phyloP scores from a whole-genome alignment of 208 protist genomes.

The Acanthamoeba culbertsoni region DNA sequence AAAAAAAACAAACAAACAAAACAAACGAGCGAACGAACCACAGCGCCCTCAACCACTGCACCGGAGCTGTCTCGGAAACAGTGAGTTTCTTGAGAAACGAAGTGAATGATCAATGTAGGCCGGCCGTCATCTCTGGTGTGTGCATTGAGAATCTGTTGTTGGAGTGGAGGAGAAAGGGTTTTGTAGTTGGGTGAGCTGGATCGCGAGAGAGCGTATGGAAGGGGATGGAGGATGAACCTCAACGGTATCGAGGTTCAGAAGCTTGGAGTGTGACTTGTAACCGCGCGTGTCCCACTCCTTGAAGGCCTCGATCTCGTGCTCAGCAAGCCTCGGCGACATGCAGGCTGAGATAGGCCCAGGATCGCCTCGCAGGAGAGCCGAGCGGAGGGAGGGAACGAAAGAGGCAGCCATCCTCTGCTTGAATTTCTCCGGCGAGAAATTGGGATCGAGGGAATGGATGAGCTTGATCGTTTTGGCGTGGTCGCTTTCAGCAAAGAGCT shows the following conservation, averaged over 20 bases:
- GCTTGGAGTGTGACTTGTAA: background rate
- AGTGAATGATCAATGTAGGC: background rate
- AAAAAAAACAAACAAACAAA: background rate
- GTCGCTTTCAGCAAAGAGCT: background rate
- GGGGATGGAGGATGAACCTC: background rate
- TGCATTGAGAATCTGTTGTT: background rate
- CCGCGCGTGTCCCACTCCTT: background rate
- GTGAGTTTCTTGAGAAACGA: background rate
- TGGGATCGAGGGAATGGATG: background rate
- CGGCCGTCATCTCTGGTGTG: background rate
- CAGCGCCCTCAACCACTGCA: background rate
- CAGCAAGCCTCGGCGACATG: background rate
- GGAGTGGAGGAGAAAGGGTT: background rate
- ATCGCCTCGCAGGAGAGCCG: background rate
- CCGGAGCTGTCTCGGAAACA: background rate
- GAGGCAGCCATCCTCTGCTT: background rate
- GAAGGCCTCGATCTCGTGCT: background rate
- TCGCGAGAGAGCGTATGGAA: background rate
- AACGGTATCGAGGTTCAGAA: background rate
- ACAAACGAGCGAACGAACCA: background rate
- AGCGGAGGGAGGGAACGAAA: background rate
- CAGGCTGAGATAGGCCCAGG: background rate
- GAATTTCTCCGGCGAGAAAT: background rate
- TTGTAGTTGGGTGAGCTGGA: background rate
- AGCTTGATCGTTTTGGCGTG: background rate